phyloP scores from a whole-genome alignment of 805 yeast genomes.

The Candida pseudofarinosa region DNA sequence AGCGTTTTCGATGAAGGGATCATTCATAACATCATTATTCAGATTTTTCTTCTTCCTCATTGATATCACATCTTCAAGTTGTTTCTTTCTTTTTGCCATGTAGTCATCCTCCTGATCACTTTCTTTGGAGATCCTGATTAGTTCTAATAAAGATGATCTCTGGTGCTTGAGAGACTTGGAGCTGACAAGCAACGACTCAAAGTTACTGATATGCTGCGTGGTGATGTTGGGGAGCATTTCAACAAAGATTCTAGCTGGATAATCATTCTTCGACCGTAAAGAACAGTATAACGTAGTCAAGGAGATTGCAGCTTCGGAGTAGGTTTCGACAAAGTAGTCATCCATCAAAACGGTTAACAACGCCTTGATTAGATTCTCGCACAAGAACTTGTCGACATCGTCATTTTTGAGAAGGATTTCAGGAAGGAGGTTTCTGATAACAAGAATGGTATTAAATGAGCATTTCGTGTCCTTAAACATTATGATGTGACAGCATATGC shows the following conservation, averaged over 20 bases:
- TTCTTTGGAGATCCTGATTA: constrained; percentile 61
- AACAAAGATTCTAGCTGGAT: constrained; percentile 60
- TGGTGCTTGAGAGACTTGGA: constrained; percentile 76
- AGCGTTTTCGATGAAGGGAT: constrained; percentile 68
- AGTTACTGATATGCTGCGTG: constrained; percentile 53
- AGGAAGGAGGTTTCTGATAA: constrained; percentile 68
- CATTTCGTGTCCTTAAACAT: constrained; percentile 87
- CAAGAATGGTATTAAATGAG: constrained; percentile 82
- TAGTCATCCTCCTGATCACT: constrained; percentile 25
- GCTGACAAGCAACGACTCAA: constrained; percentile 59
- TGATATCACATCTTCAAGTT: constrained; percentile 44
- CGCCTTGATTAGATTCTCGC: constrained; percentile 65
- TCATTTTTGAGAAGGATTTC: constrained; percentile 66
- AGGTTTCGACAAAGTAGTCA: constrained; percentile 78
- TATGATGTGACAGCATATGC: constrained; percentile 70
- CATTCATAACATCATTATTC: constrained; percentile 56
- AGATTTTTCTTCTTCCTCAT: constrained; percentile 45
- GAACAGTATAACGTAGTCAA: constrained; percentile 76
- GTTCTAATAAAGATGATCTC: constrained; percentile 71
- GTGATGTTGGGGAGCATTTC: constrained; percentile 52
- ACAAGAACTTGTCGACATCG: constrained; percentile 68
- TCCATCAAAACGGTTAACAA: constrained; percentile 65
- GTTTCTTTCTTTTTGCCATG: constrained; percentile 49
- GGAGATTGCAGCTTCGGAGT: constrained; percentile 87
- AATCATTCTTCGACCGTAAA: constrained; percentile 62